Evolutionary conservation across 768 basidiomycete species (phyloP).

Genomic region (Suillus ampliporus): DNA sequence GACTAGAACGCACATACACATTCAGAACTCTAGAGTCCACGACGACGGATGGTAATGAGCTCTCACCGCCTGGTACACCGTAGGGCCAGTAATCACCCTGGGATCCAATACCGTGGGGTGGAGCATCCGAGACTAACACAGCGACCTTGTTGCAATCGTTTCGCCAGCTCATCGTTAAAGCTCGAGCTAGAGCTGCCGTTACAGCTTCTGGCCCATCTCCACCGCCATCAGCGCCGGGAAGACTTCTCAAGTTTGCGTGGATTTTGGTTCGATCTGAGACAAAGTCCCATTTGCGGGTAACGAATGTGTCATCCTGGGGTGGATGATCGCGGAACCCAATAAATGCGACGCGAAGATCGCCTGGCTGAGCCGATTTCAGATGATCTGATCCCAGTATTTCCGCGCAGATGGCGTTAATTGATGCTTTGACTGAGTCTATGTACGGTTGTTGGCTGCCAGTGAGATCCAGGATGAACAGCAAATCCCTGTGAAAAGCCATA

Average conservation of each 20-base stretch:
- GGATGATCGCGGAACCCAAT: slow-evolving; percentile 57
- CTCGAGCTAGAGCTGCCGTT: slow-evolving; percentile 52
- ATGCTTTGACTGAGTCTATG: slow-evolving; percentile 27
- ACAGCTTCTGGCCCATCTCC: slow-evolving; percentile 59
- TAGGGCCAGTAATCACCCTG: slow-evolving; percentile 44
- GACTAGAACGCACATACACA: slow-evolving; percentile 5
- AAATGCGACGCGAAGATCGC: slow-evolving; percentile 50
- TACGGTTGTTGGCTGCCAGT: slow-evolving; percentile 52
- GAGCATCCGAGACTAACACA: slow-evolving; percentile 56
- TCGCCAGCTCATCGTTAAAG: slow-evolving; percentile 50
- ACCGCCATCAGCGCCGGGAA: slow-evolving; percentile 43
- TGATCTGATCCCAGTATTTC: slow-evolving; percentile 41
- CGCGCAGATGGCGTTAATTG: slow-evolving; percentile 37
- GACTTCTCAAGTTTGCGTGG: slow-evolving; percentile 40
- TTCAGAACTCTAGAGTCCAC: not conserved
- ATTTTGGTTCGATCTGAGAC: slow-evolving; percentile 43
- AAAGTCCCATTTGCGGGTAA: slow-evolving; percentile 50
- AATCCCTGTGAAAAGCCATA: slow-evolving; percentile 34
- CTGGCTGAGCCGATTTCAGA: slow-evolving; percentile 46
- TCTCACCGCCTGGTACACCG: slow-evolving; percentile 27
- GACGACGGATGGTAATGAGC: not conserved
- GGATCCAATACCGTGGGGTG: slow-evolving; percentile 54
- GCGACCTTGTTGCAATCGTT: slow-evolving; percentile 49
- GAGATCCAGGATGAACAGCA: slow-evolving; percentile 57
- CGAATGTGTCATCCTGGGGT: slow-evolving; percentile 52